These are phyloP conservation scores for Aspergillus neotritici DNA, from an alignment of 2,329 filamentous ascomycete species.

Conservation along the genomic window DNA sequence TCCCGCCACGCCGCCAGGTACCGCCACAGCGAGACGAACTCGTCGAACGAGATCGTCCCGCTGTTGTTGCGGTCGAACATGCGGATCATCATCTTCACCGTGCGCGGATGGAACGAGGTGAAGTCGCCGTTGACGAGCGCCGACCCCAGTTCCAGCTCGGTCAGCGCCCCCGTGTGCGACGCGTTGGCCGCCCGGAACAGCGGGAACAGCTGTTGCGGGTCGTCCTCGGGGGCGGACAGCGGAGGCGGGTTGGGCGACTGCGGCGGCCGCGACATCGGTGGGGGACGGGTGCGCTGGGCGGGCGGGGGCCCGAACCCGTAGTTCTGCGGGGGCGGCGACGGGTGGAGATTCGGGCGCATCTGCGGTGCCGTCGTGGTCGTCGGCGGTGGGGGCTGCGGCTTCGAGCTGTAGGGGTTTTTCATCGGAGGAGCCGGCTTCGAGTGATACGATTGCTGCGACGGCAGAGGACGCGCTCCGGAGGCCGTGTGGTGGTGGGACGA, in stretches of 20 bases:
- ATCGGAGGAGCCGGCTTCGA: slow-evolving; percentile 15
- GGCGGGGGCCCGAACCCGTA: slow-evolving; percentile 49
- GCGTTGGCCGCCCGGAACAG: slow-evolving; percentile 87
- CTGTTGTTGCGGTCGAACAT: slow-evolving; percentile 96
- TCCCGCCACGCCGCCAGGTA: slow-evolving; percentile 91
- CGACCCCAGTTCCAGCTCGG: slow-evolving; percentile 77
- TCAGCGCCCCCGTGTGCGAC: slow-evolving; percentile 70
- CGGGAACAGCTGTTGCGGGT: slow-evolving; percentile 62
- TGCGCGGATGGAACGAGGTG: slow-evolving; percentile 87
- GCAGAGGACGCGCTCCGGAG: slow-evolving; percentile 11
- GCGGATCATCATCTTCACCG: slow-evolving; percentile 97
- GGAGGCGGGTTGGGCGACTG: slow-evolving; percentile 56
- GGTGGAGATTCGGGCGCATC: slow-evolving; percentile 35
- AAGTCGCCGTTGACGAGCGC: slow-evolving; percentile 96
- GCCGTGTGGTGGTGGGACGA: slow-evolving; percentile 16
- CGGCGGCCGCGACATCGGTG: slow-evolving; percentile 58
- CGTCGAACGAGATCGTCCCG: slow-evolving; percentile 86
- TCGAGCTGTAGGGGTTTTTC: slow-evolving; percentile 14
- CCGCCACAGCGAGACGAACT: slow-evolving; percentile 94
- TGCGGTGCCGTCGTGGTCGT: too few species aligned
- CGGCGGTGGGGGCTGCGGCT: slow-evolving; percentile 10
- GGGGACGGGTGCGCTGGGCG: slow-evolving; percentile 48
- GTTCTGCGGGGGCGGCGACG: slow-evolving; percentile 41
- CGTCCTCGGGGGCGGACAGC: slow-evolving; percentile 44
- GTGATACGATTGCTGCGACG: neutral